A percentile compares a stretch with the other conserved stretches of the same genome.
Evolutionary conservation across 441 rosid genomes (phyloP).

Genomic region (Adansonia rubrostipa): DNA sequence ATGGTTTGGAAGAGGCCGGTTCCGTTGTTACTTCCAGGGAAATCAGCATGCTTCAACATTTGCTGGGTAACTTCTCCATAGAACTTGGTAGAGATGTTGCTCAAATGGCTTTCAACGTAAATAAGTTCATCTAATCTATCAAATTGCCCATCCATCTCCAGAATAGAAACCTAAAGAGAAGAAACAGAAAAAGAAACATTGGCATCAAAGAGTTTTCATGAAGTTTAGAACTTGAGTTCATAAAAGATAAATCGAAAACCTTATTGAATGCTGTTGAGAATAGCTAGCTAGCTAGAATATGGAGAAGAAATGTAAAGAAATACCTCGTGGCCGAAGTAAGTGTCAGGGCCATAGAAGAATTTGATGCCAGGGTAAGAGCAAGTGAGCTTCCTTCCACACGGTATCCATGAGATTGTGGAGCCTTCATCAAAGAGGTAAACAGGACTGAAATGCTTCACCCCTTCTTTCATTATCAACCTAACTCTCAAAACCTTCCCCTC

Average conservation of each 20-base stretch:
- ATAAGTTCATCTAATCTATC: constrained; percentile 94
- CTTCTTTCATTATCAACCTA: constrained; percentile 91
- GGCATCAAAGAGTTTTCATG: neutral
- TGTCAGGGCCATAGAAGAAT: constrained; percentile 81
- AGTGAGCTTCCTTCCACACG: constrained; percentile 95
- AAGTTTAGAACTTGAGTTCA: neutral
- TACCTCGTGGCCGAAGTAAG: constrained; percentile 78
- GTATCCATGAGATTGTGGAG: constrained; percentile 88
- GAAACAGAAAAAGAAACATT: neutral
- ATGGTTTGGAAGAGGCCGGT: constrained; percentile 96
- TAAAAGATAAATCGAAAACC: neutral
- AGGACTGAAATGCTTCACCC: constrained; percentile 77
- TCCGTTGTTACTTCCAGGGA: constrained; percentile 95
- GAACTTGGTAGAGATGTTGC: constrained; percentile 93
- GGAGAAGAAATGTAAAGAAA: neutral
- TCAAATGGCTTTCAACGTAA: constrained; percentile 90
- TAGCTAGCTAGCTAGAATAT: neutral
- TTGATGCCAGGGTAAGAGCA: constrained; percentile 99
- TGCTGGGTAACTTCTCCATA: constrained; percentile 96
- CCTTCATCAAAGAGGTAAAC: constrained; percentile 96
- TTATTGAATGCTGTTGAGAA: no score
- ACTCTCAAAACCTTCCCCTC: constrained; percentile 94
- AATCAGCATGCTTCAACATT: constrained; percentile 88
- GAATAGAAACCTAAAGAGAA: constrained; percentile 64
- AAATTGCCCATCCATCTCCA: constrained; percentile 98